Conservation (phyloP, 2,329 filamentous ascomycete species). For the Pyrenochaeta sp. region DNA sequence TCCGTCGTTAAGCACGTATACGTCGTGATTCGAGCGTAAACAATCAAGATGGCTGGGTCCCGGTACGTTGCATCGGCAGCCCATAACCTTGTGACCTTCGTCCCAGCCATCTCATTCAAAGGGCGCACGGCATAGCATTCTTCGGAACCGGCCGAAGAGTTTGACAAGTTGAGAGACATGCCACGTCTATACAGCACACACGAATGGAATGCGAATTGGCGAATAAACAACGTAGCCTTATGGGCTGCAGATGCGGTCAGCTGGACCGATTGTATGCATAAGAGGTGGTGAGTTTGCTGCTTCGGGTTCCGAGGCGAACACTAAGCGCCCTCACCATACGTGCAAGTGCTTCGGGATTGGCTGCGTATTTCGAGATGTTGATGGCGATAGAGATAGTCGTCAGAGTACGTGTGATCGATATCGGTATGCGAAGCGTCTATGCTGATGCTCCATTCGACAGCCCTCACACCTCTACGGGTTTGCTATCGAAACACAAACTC, state of each 20-base stretch:
- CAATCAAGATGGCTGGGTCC: slow-evolving; percentile 8
- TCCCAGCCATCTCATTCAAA: neutral
- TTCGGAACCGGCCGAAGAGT: slow-evolving; percentile 17
- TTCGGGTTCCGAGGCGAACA: neutral
- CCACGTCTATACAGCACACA: slow-evolving; percentile 19
- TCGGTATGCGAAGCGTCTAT: neutral
- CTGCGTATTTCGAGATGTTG: neutral
- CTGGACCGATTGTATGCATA: slow-evolving; percentile 14
- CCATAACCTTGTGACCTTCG: neutral
- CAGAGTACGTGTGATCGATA: neutral
- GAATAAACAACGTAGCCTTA: slow-evolving; percentile 6
- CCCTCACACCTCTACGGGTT: neutral
- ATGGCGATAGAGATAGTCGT: neutral
- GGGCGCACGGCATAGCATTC: slow-evolving; percentile 6
- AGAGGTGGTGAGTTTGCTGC: slow-evolving; percentile 5
- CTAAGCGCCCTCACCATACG: neutral
- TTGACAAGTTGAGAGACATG: slow-evolving; percentile 16
- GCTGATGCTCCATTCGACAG: neutral
- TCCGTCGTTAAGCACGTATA: neutral
- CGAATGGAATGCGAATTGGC: slow-evolving; percentile 11
- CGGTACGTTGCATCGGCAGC: neutral
- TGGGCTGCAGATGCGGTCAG: slow-evolving; percentile 21
- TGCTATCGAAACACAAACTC: neutral
- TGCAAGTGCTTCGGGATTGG: neutral
- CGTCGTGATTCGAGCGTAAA: neutral